These are phyloP conservation scores for Murraya paniculata DNA, from an alignment of 345 rosid genomes.

Conservation along the genomic window DNA sequence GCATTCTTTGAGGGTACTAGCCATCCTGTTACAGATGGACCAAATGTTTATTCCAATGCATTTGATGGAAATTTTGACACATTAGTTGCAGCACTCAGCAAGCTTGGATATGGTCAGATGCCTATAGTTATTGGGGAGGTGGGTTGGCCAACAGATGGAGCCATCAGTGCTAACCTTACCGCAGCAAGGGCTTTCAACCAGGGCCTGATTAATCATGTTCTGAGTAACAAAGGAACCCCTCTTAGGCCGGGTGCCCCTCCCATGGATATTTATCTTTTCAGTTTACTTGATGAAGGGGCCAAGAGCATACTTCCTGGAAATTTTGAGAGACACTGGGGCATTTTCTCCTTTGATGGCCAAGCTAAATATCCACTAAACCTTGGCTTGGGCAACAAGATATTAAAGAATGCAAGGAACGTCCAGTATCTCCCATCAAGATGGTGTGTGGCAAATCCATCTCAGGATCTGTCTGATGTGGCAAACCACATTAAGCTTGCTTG, in stretches of 20 bases:
- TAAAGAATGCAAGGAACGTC: constrained; percentile 70
- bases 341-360: constrained; percentile 95
- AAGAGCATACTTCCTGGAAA: constrained; percentile 78
- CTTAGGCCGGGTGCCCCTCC: constrained; percentile 82
- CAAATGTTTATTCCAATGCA: constrained; percentile 76
- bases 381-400: constrained; percentile 61
- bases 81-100: constrained; percentile 79
- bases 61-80: constrained; percentile 95
- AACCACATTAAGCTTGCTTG: constrained; percentile 84
- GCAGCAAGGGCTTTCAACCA: constrained; percentile 91
- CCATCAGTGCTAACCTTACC: constrained; percentile 69
- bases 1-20: constrained; percentile 85
- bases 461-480: constrained; percentile 56
- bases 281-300: constrained; percentile 91
- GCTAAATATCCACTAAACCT: constrained; percentile 83
- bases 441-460: constrained; percentile 84
- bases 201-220: constrained; percentile 68
- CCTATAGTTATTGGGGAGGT: constrained; percentile 92
- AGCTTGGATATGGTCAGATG: constrained; percentile 84
- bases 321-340: constrained; percentile 98
- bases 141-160: constrained; percentile 97
- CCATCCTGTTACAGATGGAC: constrained; percentile 79
- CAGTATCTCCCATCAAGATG: constrained; percentile 87
- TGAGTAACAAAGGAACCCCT: constrained; percentile 83
- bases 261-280: constrained; percentile 76